These are phyloP conservation scores for Psilocybe azurescens DNA, from an alignment of 768 basidiomycete genomes.

Conservation along the genomic window DNA sequence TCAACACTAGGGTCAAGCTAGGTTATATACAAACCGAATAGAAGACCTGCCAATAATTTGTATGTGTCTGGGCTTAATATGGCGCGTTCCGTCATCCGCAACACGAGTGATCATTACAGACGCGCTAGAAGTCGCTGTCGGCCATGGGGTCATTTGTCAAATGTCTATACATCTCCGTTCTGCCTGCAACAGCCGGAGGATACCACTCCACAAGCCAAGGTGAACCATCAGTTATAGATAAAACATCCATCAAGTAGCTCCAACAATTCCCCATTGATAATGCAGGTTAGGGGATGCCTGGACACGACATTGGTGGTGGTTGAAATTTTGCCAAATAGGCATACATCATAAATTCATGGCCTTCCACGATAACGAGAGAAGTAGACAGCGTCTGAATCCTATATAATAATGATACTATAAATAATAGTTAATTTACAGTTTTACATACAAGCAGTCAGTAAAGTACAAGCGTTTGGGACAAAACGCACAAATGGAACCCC, in stretches of 20 bases:
- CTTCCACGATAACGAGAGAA: neutral
- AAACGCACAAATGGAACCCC: neutral
- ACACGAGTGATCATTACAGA: conserved; percentile 20
- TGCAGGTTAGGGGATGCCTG: neutral
- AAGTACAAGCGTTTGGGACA: neutral
- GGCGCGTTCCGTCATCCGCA: conserved; percentile 20
- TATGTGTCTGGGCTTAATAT: conserved; percentile 7
- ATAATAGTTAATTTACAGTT: neutral
- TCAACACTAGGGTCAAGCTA: conserved; percentile 6
- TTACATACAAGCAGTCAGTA: neutral
- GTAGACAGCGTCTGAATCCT: neutral
- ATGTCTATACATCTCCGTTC: neutral
- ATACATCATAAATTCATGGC: neutral
- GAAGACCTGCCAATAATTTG: conserved; percentile 17
- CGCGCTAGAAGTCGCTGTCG: conserved; percentile 22
- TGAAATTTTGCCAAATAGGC: no score
- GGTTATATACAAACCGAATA: conserved; percentile 24
- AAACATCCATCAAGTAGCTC: neutral
- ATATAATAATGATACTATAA: neutral
- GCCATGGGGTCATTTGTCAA: conserved; percentile 1
- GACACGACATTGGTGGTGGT: neutral
- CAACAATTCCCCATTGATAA: neutral
- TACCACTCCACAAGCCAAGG: neutral
- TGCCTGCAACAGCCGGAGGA: conserved; percentile 12
- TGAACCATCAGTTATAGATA: neutral